These are phyloP conservation scores for Gyromitra esculenta DNA, from an alignment of 2,329 filamentous ascomycete genomes.

Conservation along the genomic window DNA sequence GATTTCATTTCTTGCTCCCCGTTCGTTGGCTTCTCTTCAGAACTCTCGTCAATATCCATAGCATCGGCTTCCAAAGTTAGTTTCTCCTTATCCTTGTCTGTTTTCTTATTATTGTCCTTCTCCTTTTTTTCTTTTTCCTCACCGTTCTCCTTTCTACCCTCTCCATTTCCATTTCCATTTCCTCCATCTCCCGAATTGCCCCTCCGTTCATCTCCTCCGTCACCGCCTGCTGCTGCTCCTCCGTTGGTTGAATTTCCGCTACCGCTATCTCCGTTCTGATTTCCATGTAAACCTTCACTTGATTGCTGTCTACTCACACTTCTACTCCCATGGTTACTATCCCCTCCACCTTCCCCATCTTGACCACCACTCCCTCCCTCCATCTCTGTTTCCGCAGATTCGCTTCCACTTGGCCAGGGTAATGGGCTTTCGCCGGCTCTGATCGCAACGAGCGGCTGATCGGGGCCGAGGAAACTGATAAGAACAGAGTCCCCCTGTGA, in stretches of 20 bases:
- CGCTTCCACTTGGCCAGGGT: constrained; percentile 42
- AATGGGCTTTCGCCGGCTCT: constrained; percentile 49
- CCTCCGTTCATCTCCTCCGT: constrained; percentile 45
- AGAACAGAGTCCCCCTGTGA: constrained; percentile 54
- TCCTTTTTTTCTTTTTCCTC: constrained; percentile 27
- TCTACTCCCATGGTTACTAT: constrained; percentile 31
- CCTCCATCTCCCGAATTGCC: constrained; percentile 39
- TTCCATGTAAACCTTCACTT: constrained; percentile 27
- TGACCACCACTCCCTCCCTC: constrained; percentile 49
- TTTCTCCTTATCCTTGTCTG: constrained; percentile 26
- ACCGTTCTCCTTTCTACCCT: background rate
- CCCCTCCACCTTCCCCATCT: constrained; percentile 44
- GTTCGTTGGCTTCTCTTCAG: constrained; percentile 20
- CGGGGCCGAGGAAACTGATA: constrained; percentile 53
- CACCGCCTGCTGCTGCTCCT: constrained; percentile 27
- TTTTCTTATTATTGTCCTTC: constrained; percentile 38
- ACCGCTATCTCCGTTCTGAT: constrained; percentile 15
- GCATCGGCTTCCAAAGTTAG: constrained; percentile 37
- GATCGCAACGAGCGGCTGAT: constrained; percentile 48
- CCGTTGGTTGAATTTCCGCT: constrained; percentile 31
- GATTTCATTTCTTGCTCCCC: constrained; percentile 18
- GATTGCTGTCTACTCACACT: constrained; percentile 43
- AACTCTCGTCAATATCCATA: constrained; percentile 47
- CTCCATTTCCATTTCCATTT: constrained; percentile 18
- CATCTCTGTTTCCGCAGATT: constrained; percentile 52